A percentile compares a stretch with the other conserved stretches of the same genome.
phyloP scores from a whole-genome alignment of 2,329 filamentous ascomycete genomes.

The Exserohilum rostratum region DNA sequence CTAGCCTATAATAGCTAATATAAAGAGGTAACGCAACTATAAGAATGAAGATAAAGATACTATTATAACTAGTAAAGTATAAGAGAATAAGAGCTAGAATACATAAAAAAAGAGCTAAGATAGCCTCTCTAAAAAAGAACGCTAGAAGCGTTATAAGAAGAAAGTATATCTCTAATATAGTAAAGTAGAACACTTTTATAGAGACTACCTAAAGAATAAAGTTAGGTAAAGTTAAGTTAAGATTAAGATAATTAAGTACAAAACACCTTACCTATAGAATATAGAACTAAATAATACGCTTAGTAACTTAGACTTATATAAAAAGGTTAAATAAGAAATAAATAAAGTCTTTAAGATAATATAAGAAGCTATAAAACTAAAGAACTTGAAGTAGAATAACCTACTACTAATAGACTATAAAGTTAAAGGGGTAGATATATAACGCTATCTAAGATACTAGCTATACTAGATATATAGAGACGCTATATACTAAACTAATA shows the following conservation, averaged over 20 bases:
- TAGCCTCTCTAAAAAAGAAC: background rate
- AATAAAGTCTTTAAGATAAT: background rate
- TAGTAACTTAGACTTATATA: background rate
- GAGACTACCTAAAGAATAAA: background rate
- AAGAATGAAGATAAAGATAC: background rate
- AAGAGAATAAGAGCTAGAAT: background rate
- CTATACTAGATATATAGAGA: background rate
- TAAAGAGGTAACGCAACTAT: background rate
- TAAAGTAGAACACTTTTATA: background rate
- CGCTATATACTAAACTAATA: accelerated
- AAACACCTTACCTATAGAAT: background rate
- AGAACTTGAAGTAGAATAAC: background rate
- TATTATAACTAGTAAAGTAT: background rate
- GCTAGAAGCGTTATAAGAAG: background rate
- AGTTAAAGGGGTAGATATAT: background rate
- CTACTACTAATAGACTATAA: background rate
- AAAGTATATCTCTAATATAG: background rate
- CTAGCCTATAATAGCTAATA: background rate
- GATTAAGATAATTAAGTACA: background rate
- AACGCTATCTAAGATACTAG: background rate
- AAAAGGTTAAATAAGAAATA: background rate
- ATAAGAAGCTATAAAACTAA: background rate
- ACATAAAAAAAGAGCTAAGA: background rate
- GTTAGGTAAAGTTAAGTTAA: background rate
- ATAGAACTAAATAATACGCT: background rate